phyloP scores from a whole-genome alignment of 805 yeast genomes.

The Vanderwaltozyma tropicalis region DNA sequence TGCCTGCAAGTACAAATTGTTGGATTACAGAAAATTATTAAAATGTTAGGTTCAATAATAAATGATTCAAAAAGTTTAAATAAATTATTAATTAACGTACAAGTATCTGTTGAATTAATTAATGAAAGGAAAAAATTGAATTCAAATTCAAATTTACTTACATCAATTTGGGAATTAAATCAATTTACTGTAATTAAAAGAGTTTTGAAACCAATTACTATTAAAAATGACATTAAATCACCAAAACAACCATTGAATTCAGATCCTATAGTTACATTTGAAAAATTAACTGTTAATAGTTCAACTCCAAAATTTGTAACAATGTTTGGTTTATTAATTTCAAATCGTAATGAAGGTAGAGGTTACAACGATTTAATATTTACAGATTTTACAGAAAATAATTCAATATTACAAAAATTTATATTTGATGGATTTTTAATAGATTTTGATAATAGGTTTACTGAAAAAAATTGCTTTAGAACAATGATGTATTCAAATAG shows the following conservation, averaged over 20 bases:
- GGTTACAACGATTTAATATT: slow-evolving; percentile 12
- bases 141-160: no score
- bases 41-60: slow-evolving; percentile 1
- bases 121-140: neutral
- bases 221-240: neutral
- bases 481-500: slow-evolving; percentile 15
- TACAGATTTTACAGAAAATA: slow-evolving; percentile 23
- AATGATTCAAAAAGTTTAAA: neutral
- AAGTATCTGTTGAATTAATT: no score
- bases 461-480: slow-evolving; percentile 13
- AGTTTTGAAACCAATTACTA: neutral
- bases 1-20: slow-evolving; percentile 1
- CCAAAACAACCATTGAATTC: neutral
- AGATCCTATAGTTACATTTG: slow-evolving; percentile 9
- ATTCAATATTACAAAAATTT: slow-evolving; percentile 10
- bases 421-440: slow-evolving; percentile 19
- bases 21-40: neutral
- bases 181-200: neutral
- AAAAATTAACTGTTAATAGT: slow-evolving; percentile 6
- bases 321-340: slow-evolving; percentile 14
- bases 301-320: slow-evolving; percentile 7
- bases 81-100: neutral
- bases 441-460: slow-evolving; percentile 11
- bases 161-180: neutral
- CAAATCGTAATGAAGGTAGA: slow-evolving; percentile 10